phyloP scores from a whole-genome alignment of 225 moss, liverwort and hornwort species.

The Lunularia cruciata region DNA sequence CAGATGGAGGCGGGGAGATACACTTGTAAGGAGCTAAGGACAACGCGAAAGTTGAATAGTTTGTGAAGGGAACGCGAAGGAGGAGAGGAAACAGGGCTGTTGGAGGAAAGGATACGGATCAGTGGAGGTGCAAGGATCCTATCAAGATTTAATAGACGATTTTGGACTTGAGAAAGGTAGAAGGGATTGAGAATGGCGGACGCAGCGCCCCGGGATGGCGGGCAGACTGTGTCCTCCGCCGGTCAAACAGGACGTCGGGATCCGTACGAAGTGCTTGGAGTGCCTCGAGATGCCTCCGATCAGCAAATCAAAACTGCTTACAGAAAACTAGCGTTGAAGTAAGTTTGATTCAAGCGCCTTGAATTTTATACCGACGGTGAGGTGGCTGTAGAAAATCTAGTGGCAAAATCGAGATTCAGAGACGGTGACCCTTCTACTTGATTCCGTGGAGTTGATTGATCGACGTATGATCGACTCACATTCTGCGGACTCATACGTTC shows the following conservation, averaged over 20 bases:
- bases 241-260: constrained; percentile 71
- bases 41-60: neutral
- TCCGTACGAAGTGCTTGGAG: constrained; percentile 90
- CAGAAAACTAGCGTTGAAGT: constrained; percentile 95
- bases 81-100: neutral
- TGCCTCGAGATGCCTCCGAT: constrained; percentile 76
- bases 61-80: neutral
- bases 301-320: constrained; percentile 96
- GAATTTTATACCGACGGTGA: neutral
- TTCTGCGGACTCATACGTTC: no score
- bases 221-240: constrained; percentile 51
- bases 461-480: no score
- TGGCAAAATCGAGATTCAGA: no score
- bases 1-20: constrained; percentile 13
- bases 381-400: neutral
- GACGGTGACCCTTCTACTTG: no score
- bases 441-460: no score
- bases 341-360: constrained; percentile 29
- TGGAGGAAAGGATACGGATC: neutral
- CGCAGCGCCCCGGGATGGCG: constrained; percentile 50
- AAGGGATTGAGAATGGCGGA: constrained; percentile 58
- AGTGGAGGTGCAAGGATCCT: neutral
- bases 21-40: neutral
- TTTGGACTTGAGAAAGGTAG: constrained; percentile 14
- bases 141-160: neutral